A percentile compares a stretch with the other conserved stretches of the same genome.
These are phyloP conservation scores for Bryum argenteum DNA, from an alignment of 225 moss, liverwort and hornwort genomes.

Conservation along the genomic window DNA sequence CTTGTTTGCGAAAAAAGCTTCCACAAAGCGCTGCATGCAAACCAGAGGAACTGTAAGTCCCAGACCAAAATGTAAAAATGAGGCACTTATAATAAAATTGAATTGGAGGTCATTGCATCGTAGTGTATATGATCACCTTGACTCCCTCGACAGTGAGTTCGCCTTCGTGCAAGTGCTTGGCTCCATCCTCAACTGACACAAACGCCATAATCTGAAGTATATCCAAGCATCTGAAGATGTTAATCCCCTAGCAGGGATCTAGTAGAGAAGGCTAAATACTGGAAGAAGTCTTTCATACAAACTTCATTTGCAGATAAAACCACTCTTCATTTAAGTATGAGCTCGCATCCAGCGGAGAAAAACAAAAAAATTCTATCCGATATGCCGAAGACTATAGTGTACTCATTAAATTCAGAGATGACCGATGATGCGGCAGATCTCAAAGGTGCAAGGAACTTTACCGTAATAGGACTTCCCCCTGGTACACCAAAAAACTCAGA, in stretches of 20 bases:
- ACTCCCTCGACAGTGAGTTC: conserved; percentile 53
- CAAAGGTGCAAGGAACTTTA: conserved; percentile 20
- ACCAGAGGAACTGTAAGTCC: conserved; percentile 11
- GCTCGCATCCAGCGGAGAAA: neutral
- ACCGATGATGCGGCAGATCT: neutral
- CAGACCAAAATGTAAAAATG: conserved; percentile 16
- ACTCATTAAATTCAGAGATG: conserved; percentile 4
- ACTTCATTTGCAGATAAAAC: neutral
- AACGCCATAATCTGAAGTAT: conserved; percentile 57
- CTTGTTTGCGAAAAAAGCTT: conserved; percentile 61
- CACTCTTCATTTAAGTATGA: neutral
- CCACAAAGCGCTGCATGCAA: conserved; percentile 70
- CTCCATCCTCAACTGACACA: conserved; percentile 51
- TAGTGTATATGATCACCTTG: conserved; percentile 38
- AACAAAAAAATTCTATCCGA: neutral
- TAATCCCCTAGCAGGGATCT: conserved; percentile 13
- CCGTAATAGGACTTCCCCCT: conserved; percentile 39
- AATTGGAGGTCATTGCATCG: conserved; percentile 1
- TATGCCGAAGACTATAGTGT: neutral
- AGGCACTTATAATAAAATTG: neutral
- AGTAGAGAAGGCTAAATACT: conserved; percentile 9
- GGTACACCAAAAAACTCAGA: conserved; percentile 49
- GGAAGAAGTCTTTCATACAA: neutral
- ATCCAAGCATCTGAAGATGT: neutral
- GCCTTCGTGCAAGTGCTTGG: conserved; percentile 57